A percentile compares a stretch with the other conserved stretches of the same genome.
These are phyloP conservation scores for Hibiscus syriacus DNA, from an alignment of 345 rosid species.

Conservation along the genomic window DNA sequence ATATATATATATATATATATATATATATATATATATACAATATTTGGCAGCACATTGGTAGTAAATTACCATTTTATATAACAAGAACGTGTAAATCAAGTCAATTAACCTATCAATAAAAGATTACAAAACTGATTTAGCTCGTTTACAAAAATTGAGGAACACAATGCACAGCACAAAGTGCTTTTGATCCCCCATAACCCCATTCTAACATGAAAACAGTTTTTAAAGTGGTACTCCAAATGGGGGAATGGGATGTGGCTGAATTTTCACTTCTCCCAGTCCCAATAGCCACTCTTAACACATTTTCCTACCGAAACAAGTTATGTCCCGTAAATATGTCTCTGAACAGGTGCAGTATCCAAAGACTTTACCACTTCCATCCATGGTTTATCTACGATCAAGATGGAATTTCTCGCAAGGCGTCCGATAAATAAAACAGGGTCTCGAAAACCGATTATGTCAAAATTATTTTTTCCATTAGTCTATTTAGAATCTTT, in stretches of 20 bases:
- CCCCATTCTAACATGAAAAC: too few species aligned
- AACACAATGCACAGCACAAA: too few species aligned
- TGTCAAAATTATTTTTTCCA: conserved; percentile 59
- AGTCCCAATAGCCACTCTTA: background rate
- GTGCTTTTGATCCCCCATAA: too few species aligned
- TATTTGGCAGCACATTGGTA: too few species aligned
- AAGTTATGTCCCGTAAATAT: conserved; percentile 66
- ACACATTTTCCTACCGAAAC: background rate
- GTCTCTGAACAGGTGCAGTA: conserved; percentile 83
- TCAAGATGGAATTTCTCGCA: conserved; percentile 61
- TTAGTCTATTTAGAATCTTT: conserved; percentile 36
- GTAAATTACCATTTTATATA: too few species aligned
- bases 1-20: too few species aligned
- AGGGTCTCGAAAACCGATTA: conserved; percentile 72
- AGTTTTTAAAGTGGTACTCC: too few species aligned
- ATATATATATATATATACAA: too few species aligned
- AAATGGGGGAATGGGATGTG: too few species aligned
- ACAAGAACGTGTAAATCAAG: background rate
- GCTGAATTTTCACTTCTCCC: too few species aligned
- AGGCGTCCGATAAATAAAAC: conserved; percentile 82
- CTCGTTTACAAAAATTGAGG: too few species aligned
- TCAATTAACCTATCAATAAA: background rate
- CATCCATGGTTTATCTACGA: conserved; percentile 88
- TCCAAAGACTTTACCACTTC: conserved; percentile 73
- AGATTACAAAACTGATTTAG: background rate